Percentiles rank a stretch among this genome's conserved stretches.
Evolutionary conservation across 768 basidiomycete genomes (phyloP).

Genomic region (Agaricus bisporus): DNA sequence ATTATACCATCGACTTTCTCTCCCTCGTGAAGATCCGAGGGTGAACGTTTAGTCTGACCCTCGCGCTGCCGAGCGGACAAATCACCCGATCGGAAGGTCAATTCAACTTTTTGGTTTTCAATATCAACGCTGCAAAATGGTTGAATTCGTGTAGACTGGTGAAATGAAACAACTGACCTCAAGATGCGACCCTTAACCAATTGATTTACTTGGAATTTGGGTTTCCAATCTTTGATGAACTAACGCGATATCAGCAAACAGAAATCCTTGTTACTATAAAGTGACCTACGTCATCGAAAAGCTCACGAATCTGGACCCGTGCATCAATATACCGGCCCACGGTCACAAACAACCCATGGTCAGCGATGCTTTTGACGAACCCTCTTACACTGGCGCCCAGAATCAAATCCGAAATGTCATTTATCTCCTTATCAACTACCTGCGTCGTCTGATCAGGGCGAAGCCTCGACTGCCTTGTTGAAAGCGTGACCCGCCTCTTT

Average conservation of each 20-base stretch:
- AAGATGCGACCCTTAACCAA: slow-evolving; percentile 83
- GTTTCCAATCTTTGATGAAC: slow-evolving; percentile 97
- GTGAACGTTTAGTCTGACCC: slow-evolving; percentile 17
- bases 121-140: slow-evolving; percentile 52
- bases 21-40: slow-evolving; percentile 64
- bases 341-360: slow-evolving; percentile 86
- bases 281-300: slow-evolving; percentile 74
- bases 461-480: slow-evolving; percentile 71
- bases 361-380: slow-evolving; percentile 82
- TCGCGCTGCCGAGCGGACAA: slow-evolving; percentile 30
- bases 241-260: slow-evolving; percentile 24
- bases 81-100: slow-evolving; percentile 77
- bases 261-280: background rate
- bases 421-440: slow-evolving; percentile 66
- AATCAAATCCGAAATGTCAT: slow-evolving; percentile 52
- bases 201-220: slow-evolving; percentile 71
- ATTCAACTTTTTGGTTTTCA: slow-evolving; percentile 76
- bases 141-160: background rate
- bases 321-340: slow-evolving; percentile 82
- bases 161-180: slow-evolving; percentile 38
- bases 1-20: slow-evolving; percentile 78
- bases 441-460: slow-evolving; percentile 40
- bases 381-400: slow-evolving; percentile 77
- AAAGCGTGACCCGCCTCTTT: slow-evolving; percentile 69
- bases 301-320: slow-evolving; percentile 87